Base-by-base conservation (phyloP, 768 basidiomycete species). In the Crassisporium funariophilum region DNA sequence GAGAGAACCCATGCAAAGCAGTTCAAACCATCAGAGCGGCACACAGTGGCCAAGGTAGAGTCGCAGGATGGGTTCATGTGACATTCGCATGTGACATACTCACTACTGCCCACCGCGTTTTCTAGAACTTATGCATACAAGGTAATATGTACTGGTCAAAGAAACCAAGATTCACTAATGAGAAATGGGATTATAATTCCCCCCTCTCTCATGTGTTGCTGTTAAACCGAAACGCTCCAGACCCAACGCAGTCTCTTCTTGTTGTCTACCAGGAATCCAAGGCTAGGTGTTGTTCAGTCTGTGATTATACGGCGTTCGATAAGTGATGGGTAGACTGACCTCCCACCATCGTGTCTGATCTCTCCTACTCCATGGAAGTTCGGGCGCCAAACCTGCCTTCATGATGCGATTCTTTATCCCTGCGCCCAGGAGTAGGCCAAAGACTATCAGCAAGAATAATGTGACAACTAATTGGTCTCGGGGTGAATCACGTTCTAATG, bases 381-480 rank as follows among this genome's bases (percentile, higher is more conserved):
- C 79, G 29, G 81, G 47, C 54, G 81, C 77, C 36, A 90, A 67
- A 19, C 88, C 89, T 37, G 87, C 88, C 63, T 86, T 89, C 48
- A 84, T 61, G 81, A 93, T 88, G 51, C 88, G 79, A 56, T 75
- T 83, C 71, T 88, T 90, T 60, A 95, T 81, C 11, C 91, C 91
- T 24, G 91, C 91, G 41, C 82, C 86, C 19, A 95, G 73, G 34
- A 95, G 71, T 46, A 95, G 77, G 16, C 91, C 91, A 56, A 95
- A 86, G 20, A 97, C 86, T 22, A 84, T 88, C 53, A 97, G 69
- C 21, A 95, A 74, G 72, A 95, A 97, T 41, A 95, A 73, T 13
- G 92, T 93, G 36, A 95, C 94, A 23, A 95, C 87, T 21, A 95
- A 75, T 62, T 95, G 93, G 69, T 97, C 94, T 64, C 93, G 72